Evolutionary conservation across 768 basidiomycete genomes (phyloP).

Genomic region (Hortiboletus flavorubellus): DNA sequence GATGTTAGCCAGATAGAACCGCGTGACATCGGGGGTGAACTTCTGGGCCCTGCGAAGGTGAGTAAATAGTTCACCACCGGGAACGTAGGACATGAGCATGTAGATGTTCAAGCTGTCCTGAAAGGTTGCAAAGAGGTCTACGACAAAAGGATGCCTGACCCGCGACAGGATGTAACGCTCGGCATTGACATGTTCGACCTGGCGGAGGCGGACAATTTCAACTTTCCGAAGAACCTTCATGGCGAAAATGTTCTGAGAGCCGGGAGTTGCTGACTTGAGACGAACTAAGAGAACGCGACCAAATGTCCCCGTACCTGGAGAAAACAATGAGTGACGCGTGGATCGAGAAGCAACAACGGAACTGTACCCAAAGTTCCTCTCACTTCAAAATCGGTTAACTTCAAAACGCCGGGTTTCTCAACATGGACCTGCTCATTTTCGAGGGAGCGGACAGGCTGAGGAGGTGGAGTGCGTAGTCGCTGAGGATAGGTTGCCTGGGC

Average conservation of each 20-base stretch:
- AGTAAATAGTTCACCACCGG: conserved; percentile 97
- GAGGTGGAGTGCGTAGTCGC: conserved; percentile 28
- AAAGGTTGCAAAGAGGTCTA: conserved; percentile 93
- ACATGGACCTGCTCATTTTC: conserved; percentile 72
- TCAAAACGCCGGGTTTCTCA: conserved; percentile 51
- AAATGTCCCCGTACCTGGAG: conserved; percentile 93
- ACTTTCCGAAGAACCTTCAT: conserved; percentile 88
- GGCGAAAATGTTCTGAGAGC: conserved; percentile 58
- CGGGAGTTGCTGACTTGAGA: conserved; percentile 51
- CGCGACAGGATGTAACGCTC: conserved; percentile 92
- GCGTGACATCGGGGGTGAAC: conserved; percentile 95
- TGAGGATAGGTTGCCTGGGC: conserved; percentile 8
- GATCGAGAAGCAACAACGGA: conserved; percentile 17
- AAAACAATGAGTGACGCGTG: not conserved
- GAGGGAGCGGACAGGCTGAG: conserved; percentile 48
- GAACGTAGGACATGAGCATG: conserved; percentile 95
- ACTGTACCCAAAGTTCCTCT: conserved; percentile 66
- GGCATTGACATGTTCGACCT: conserved; percentile 97
- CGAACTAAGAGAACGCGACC: conserved; percentile 90
- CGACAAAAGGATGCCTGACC: conserved; percentile 92
- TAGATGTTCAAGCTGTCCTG: conserved; percentile 97
- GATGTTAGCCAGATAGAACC: conserved; percentile 96
- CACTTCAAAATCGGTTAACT: conserved; percentile 77
- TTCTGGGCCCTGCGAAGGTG: conserved; percentile 90
- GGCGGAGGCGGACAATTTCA: conserved; percentile 84